Conservation (phyloP, 108 stramenopile species). For the Nitzschia sp. region DNA sequence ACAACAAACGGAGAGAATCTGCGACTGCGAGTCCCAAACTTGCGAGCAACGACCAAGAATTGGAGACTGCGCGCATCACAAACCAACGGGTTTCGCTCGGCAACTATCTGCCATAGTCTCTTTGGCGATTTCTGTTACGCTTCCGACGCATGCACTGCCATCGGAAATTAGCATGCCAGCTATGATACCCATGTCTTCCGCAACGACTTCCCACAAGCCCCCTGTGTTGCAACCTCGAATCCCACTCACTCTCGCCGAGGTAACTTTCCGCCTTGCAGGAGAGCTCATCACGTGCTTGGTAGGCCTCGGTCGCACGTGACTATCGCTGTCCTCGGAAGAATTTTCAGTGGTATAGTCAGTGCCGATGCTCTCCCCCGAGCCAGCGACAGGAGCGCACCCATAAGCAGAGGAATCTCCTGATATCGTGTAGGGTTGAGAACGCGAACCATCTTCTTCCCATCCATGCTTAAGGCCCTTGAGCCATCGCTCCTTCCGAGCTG, state of each 20-base stretch:
- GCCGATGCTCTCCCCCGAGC: not conserved
- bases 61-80: too few species aligned
- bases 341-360: constrained; percentile 6
- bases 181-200: constrained; percentile 32
- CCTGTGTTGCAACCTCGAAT: not conserved
- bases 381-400: not conserved
- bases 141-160: constrained; percentile 30
- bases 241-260: not conserved
- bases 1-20: too few species aligned
- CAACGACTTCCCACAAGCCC: constrained; percentile 17
- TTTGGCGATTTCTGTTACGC: constrained; percentile 27
- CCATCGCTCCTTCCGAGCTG: constrained; percentile 29
- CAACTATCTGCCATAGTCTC: constrained; percentile 28
- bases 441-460: constrained; percentile 5
- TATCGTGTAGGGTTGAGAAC: not conserved
- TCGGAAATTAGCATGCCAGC: constrained; percentile 32
- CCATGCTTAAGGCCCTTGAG: constrained; percentile 16
- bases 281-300: not conserved
- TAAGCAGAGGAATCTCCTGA: constrained; percentile 3
- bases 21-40: too few species aligned
- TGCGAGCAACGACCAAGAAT: too few species aligned
- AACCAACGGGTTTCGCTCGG: too few species aligned
- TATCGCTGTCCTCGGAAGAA: constrained; percentile 2
- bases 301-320: not conserved
- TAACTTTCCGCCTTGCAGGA: not conserved